Conservation (phyloP, 1,139 yeast genomes). For the Lodderomyces theae region DNA sequence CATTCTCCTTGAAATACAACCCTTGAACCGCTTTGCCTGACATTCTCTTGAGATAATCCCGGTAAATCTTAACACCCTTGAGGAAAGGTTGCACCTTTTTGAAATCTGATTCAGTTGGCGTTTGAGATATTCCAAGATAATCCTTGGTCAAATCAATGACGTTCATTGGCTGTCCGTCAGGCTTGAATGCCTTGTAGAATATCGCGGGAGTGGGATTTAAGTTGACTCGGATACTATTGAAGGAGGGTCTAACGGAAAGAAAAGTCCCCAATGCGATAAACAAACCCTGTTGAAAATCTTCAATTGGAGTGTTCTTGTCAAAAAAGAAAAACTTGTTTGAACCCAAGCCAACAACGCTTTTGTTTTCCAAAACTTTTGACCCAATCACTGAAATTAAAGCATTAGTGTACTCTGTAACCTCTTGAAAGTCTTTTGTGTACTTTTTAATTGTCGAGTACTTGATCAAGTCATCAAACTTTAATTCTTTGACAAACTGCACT, state of each 20-base stretch:
- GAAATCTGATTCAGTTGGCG: conserved; percentile 10
- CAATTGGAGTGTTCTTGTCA: conserved; percentile 9
- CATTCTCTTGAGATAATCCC: conserved; percentile 11
- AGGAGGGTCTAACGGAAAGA: conserved; percentile 14
- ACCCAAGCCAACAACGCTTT: conserved; percentile 13
- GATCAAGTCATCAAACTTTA: conserved; percentile 13
- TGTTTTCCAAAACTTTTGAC: conserved; percentile 11
- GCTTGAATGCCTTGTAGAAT: conserved; percentile 14
- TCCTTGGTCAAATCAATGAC: conserved; percentile 14
- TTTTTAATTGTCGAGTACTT: conserved; percentile 11
- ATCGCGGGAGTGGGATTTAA: conserved; percentile 15
- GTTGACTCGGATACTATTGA: conserved; percentile 12
- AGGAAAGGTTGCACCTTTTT: conserved; percentile 11
- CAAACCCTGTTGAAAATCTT: conserved; percentile 13
- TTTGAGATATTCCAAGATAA: conserved; percentile 6
- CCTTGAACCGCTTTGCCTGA: conserved; percentile 13
- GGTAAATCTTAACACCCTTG: conserved; percentile 14
- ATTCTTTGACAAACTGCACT: conserved; percentile 11
- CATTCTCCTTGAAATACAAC: conserved; percentile 10
- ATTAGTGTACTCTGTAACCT: conserved; percentile 14
- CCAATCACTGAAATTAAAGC: conserved; percentile 15
- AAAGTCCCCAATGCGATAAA: conserved; percentile 14
- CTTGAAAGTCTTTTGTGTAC: conserved; percentile 13
- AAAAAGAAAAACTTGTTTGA: conserved; percentile 14
- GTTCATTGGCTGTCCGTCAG: conserved; percentile 14